Conservation (phyloP, 2,329 filamentous ascomycete species). For the Periconia sp. region DNA sequence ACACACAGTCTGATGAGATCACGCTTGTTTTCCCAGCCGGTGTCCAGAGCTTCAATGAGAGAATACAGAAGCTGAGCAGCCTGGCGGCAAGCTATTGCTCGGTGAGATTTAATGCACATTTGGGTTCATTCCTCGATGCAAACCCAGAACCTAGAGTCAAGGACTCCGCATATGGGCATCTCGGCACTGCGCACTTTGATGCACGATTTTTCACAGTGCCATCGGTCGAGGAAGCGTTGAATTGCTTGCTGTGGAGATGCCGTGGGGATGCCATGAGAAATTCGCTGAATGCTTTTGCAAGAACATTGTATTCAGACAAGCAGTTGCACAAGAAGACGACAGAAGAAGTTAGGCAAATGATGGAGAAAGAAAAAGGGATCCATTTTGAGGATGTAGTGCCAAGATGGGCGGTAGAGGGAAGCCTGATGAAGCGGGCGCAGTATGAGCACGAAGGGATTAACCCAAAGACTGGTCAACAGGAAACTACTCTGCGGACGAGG, state of each 20-base stretch:
- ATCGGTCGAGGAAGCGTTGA: slow-evolving; percentile 31
- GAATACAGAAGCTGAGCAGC: slow-evolving; percentile 38
- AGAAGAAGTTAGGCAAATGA: slow-evolving; percentile 27
- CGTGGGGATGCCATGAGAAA: slow-evolving; percentile 39
- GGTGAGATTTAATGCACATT: slow-evolving; percentile 33
- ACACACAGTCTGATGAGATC: slow-evolving; percentile 43
- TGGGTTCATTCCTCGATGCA: slow-evolving; percentile 15
- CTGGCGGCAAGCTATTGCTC: slow-evolving; percentile 35
- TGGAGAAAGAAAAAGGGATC: slow-evolving; percentile 29
- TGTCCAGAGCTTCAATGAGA: slow-evolving; percentile 33
- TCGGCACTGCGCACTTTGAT: slow-evolving; percentile 37
- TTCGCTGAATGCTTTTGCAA: slow-evolving; percentile 31
- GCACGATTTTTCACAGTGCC: slow-evolving; percentile 36
- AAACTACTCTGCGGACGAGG: slow-evolving; percentile 29
- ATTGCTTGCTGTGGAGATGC: slow-evolving; percentile 39
- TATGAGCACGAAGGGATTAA: slow-evolving; percentile 38
- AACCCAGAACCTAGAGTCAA: slow-evolving; percentile 27
- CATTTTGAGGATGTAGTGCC: slow-evolving; percentile 34
- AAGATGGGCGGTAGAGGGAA: slow-evolving; percentile 40
- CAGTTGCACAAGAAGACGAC: slow-evolving; percentile 35
- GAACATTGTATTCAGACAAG: slow-evolving; percentile 29
- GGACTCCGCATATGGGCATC: slow-evolving; percentile 12
- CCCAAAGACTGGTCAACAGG: slow-evolving; percentile 28
- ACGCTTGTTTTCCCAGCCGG: slow-evolving; percentile 37
- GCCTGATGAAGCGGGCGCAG: slow-evolving; percentile 38